Base-by-base conservation (phyloP, 2,329 filamentous ascomycete species). In the Stemphylium lycopersici region DNA sequence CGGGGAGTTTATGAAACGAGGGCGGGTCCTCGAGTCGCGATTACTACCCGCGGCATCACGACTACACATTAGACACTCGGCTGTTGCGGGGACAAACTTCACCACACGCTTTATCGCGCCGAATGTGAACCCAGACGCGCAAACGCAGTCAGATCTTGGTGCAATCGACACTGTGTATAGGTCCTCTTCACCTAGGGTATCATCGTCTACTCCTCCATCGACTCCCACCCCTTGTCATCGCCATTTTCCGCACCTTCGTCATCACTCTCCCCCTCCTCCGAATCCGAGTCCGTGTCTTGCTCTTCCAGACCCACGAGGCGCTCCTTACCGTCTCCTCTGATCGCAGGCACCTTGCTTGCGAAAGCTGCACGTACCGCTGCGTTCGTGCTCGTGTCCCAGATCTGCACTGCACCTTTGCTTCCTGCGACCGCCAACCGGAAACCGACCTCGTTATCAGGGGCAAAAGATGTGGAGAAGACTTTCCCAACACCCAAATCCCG, bases 321-420 rank as follows among this genome's bases (percentile, higher is more conserved):
- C 76, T 99, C 93, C 71, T 83, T 79, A 20, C 87, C 85, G 41
- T 86, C 84, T 13, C 81, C 86, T 43, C 85, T 85, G 6, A 81
- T 77, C 58, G 81, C 78, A 32, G 85, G 72, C 52, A 93, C 82
- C 53, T 86, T 87, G 68, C 80, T 85, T 32, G 90, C 91, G 78
- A 99, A 99, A 1, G 89, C 88, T 59, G 89, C 84, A 54, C 95
- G 86, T 29, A 99, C 91, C 22, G 90, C 89, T 12, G 85, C 86
- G 74, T 99, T 99, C 52, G 95, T 99, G 74, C 91, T 88, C 18
- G 95, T 97, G 76, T 98, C 93, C 95, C 95, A 99, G 48, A 99
- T 87, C 74, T 96, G 90, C 71, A 98, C 87, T 32, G 86, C 85
- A 40, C 95, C 95, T 79, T 96, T 96, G 81, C 93, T 98, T 50